These are phyloP conservation scores for Glarea lozoyensis DNA, from an alignment of 495 filamentous ascomycete species.

Conservation along the genomic window DNA sequence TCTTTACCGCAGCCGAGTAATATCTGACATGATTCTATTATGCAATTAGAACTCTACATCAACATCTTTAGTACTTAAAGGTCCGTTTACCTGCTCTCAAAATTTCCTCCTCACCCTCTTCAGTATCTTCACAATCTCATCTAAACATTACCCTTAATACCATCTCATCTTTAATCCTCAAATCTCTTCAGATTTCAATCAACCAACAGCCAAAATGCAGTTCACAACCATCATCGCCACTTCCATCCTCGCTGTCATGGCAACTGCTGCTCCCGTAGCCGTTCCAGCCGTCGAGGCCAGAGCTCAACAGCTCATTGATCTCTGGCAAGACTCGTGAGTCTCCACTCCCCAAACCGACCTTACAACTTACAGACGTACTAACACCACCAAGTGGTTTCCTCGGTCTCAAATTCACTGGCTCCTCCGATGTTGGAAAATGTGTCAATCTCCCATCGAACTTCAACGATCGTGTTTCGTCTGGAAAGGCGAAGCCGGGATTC, in stretches of 20 bases:
- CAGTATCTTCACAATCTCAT: too few relatives aligned
- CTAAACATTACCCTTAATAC: too few relatives aligned
- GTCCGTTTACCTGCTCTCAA: too few relatives aligned
- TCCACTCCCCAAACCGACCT: background rate
- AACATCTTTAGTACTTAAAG: too few relatives aligned
- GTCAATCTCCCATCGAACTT: constrained; percentile 15
- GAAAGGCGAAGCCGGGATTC: constrained; percentile 12
- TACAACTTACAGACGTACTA: background rate
- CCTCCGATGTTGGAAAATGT: constrained; percentile 9
- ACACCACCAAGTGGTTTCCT: constrained; percentile 34
- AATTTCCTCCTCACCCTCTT: too few relatives aligned
- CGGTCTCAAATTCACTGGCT: constrained; percentile 31
- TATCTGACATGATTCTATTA: too few relatives aligned
- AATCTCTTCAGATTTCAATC: too few relatives aligned
- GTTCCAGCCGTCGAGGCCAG: background rate
- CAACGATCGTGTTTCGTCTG: constrained; percentile 8
- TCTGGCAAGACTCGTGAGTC: constrained; percentile 4
- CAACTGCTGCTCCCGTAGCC: background rate
- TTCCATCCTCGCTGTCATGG: constrained; percentile 4
- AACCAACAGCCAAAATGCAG: constrained; percentile 16
- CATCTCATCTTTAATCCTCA: too few relatives aligned
- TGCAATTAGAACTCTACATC: too few relatives aligned
- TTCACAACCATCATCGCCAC: constrained; percentile 9
- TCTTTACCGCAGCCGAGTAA: too few relatives aligned
- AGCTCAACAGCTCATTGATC: constrained; percentile 12